Evolutionary conservation across 1,139 yeast genomes (phyloP).

Genomic region (Trichomonascaceae sp.): DNA sequence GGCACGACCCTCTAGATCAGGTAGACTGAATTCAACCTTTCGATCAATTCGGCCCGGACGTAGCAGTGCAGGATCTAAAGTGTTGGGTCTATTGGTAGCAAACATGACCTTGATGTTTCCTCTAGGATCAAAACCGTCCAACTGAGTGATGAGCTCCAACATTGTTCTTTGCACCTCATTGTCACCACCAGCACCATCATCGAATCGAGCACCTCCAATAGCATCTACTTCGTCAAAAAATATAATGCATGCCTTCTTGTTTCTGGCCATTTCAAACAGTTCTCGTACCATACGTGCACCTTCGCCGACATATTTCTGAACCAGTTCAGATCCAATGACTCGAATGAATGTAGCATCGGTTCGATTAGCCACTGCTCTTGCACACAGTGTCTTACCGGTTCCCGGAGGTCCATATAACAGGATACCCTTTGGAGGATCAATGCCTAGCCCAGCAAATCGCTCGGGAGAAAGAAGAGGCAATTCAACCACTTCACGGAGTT

Average conservation of each 20-base stretch:
- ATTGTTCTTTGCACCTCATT: constrained; percentile 98
- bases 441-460: constrained; percentile 90
- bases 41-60: constrained; percentile 99
- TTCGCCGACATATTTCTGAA: constrained; percentile 97
- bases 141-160: constrained; percentile 94
- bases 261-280: constrained; percentile 96
- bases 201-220: constrained; percentile 97
- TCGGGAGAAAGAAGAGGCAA: constrained; percentile 92
- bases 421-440: constrained; percentile 98
- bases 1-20: constrained; percentile 96
- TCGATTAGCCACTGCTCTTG: constrained; percentile 97
- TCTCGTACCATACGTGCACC: constrained; percentile 99
- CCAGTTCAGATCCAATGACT: constrained; percentile 96
- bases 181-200: constrained; percentile 99
- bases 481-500: constrained; percentile 94
- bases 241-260: constrained; percentile 94
- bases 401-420: constrained; percentile 97
- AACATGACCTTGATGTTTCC: constrained; percentile 99
- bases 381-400: constrained; percentile 96
- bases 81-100: constrained; percentile 97
- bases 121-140: constrained; percentile 97
- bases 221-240: constrained; percentile 98
- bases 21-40: constrained; percentile 92
- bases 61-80: constrained; percentile 91
- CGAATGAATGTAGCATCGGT: constrained; percentile 97